Percentiles rank a stretch among this genome's conserved stretches.
These are phyloP conservation scores for Plasmopara halstedii DNA, from an alignment of 352 stramenopile species.

Conservation along the genomic window DNA sequence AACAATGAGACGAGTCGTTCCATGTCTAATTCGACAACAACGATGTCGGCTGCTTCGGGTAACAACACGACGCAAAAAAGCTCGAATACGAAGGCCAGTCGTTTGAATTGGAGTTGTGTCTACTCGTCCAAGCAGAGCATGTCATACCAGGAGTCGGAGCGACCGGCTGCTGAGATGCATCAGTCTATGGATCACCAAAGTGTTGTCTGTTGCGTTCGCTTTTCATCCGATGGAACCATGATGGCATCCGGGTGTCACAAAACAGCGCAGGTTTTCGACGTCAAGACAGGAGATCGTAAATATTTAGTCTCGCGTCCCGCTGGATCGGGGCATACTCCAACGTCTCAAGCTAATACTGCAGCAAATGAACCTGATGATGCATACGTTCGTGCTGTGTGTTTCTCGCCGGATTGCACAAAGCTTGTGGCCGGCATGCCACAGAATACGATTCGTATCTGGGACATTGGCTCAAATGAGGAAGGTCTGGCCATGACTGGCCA, in stretches of 20 bases:
- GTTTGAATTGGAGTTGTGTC: slow-evolving; percentile 80
- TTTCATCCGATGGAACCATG: slow-evolving; percentile 78
- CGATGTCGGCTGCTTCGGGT: slow-evolving; percentile 25
- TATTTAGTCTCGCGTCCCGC: slow-evolving; percentile 68
- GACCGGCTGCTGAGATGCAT: slow-evolving; percentile 76
- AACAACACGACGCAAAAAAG: slow-evolving; percentile 66
- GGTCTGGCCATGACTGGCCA: slow-evolving; percentile 71
- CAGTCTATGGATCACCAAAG: slow-evolving; percentile 87
- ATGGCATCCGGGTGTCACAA: slow-evolving; percentile 84
- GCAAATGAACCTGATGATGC: slow-evolving; percentile 71
- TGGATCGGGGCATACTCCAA: slow-evolving; percentile 32
- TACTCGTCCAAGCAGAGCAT: slow-evolving; percentile 69
- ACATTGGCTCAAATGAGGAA: slow-evolving; percentile 84
- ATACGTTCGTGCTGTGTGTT: slow-evolving; percentile 79
- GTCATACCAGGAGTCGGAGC: slow-evolving; percentile 69
- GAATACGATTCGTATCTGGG: slow-evolving; percentile 84
- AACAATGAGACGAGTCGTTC: slow-evolving; percentile 19
- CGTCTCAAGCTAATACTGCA: slow-evolving; percentile 31
- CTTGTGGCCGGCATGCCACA: slow-evolving; percentile 83
- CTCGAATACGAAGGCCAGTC: slow-evolving; percentile 71
- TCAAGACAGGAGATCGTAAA: slow-evolving; percentile 78
- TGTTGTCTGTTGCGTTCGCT: slow-evolving; percentile 81
- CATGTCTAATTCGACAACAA: slow-evolving; percentile 9
- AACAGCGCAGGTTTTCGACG: slow-evolving; percentile 80
- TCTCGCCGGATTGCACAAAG: slow-evolving; percentile 80